Conservation (phyloP, 2,329 filamentous ascomycete species). For the Nothopassalora personata region DNA sequence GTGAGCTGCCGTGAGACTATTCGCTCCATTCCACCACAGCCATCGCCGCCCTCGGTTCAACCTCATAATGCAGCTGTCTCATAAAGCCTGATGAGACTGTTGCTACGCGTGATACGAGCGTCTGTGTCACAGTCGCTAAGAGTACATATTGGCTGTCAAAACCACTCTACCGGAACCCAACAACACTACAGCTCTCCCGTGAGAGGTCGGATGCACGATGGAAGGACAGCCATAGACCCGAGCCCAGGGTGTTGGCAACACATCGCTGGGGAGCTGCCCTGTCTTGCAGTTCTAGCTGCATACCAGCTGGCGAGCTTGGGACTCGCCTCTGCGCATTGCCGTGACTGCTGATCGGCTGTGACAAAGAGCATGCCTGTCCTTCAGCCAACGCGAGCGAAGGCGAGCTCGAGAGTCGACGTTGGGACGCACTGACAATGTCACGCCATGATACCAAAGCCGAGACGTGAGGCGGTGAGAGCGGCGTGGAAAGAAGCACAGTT, state of each 20-base stretch:
- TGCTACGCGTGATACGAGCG: background rate
- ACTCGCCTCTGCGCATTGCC: constrained; percentile 1
- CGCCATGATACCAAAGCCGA: background rate
- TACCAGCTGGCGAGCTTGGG: background rate
- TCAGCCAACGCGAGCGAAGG: background rate
- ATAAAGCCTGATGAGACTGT: background rate
- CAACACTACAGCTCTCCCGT: background rate
- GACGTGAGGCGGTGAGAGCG: background rate
- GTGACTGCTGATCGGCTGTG: background rate
- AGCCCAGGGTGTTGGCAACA: constrained; percentile 3
- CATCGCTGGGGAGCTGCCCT: background rate
- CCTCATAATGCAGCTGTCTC: no score
- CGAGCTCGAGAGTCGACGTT: background rate
- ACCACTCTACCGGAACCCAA: background rate
- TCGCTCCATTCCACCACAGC: no score
- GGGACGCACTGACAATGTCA: background rate
- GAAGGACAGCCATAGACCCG: background rate
- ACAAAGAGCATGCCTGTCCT: background rate
- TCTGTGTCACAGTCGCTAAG: background rate
- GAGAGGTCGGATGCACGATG: background rate
- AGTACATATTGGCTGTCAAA: background rate
- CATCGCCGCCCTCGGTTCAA: no score
- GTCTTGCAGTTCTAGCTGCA: constrained; percentile 3
- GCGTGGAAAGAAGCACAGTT: background rate
- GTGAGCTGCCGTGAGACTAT: no score